Conservation (phyloP, 148 eudicot genomes). For the Chenopodium suecicum region DNA sequence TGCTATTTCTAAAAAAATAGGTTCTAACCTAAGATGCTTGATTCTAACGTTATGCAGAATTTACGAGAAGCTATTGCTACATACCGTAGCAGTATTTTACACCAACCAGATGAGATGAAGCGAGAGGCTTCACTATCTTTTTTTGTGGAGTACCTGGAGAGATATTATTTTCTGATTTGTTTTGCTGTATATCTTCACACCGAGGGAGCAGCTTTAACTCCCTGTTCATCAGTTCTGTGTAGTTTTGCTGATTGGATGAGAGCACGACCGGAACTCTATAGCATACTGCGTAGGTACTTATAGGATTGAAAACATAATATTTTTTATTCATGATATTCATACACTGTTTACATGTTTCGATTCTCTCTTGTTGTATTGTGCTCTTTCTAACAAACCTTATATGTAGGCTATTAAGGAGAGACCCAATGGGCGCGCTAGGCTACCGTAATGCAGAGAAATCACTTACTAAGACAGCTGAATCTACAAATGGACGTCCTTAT, state of each 20-base stretch:
- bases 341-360: neutral
- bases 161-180: constrained; percentile 94
- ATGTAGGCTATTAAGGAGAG: constrained; percentile 83
- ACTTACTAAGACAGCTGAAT: constrained; percentile 46
- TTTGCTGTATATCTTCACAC: constrained; percentile 93
- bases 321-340: constrained; percentile 4
- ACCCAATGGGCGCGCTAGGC: constrained; percentile 98
- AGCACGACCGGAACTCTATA: constrained; percentile 93
- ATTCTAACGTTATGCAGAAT: constrained; percentile 48
- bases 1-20: neutral
- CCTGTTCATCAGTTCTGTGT: constrained; percentile 46
- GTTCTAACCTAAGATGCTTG: neutral
- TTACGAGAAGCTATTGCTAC: constrained; percentile 92
- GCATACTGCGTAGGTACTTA: constrained; percentile 85
- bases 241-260: constrained; percentile 95
- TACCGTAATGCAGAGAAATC: constrained; percentile 55
- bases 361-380: constrained; percentile 4
- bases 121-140: constrained; percentile 85
- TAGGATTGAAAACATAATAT: neutral
- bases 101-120: constrained; percentile 95
- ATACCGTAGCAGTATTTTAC: constrained; percentile 81
- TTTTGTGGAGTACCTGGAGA: constrained; percentile 94
- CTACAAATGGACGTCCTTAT: constrained; percentile 71
- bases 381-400: constrained; percentile 17
- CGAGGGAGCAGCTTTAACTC: constrained; percentile 54